Base-by-base conservation (phyloP, 2,329 filamentous ascomycete genomes). In the Diaporthe australafricana region DNA sequence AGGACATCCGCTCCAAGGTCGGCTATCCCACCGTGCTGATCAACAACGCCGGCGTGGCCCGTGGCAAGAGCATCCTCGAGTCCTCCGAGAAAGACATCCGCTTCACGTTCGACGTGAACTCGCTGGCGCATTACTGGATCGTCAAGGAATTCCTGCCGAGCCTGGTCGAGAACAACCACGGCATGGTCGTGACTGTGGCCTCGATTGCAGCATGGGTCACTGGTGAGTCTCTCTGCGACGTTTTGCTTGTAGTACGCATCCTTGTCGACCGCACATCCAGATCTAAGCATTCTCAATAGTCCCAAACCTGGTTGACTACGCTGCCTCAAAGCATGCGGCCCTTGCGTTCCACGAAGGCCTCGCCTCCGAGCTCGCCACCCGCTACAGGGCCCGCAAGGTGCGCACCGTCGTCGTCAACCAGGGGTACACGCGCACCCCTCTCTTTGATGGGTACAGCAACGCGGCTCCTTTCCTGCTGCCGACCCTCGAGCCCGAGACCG, bases 71-170 rank as follows among this genome's bases (percentile, higher is more conserved):
- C 6, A 86, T 95, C 74, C 85, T 94, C 57, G 85, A 87, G 35
- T 80, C 86, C 27, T 85, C 86, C 1, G 88, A 91, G 66, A 83
- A 83, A 25, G 88, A 91, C 75, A 85, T 93, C 74, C 87, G 88
- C 47, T 88, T 91, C 76, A 92, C 91, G 66, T 93, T 94, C 79
- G 90, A 91, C 72, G 90, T 94, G 76, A 95, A 94, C 81, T 84
- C 90, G 0, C 79, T 94, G 40, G 85, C 90, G 2, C 92, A 92
- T 81, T 93, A 89, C 83, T 91, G 87, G 84, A 85, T 90, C n/a
- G 82, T 87, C 8, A 88, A 90, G 77, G 87, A 91, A 71, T 94
- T 94, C 80, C 83, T 95, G 1, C 92, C 92, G 0, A 79, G 82
- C 75, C 92, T 95, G 87, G 81, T 92, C 66, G 78, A 81, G 9